phyloP scores from a whole-genome alignment of 495 filamentous ascomycete genomes.

The Annulohypoxylon maeteangense region DNA sequence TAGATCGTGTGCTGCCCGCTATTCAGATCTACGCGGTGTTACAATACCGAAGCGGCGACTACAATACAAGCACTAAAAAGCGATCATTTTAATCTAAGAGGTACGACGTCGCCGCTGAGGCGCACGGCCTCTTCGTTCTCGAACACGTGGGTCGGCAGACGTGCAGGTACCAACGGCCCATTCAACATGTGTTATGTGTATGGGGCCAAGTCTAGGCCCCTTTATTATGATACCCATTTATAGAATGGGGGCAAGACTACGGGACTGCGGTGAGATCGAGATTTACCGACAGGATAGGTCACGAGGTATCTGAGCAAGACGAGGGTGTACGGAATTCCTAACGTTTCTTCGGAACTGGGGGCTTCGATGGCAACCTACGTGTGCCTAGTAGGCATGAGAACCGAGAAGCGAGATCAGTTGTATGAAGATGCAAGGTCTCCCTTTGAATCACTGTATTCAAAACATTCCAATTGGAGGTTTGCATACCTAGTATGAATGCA shows the following conservation, averaged over 20 bases:
- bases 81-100: constrained; percentile 8
- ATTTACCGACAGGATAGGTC: not conserved
- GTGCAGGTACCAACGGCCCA: constrained; percentile 6
- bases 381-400: not conserved
- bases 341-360: not conserved
- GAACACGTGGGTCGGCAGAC: constrained; percentile 28
- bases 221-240: constrained; percentile 9
- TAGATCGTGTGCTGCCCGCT: constrained; percentile 27
- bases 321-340: not conserved
- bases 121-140: constrained; percentile 7
- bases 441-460: not conserved
- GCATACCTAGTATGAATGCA: too few relatives aligned
- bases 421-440: not conserved
- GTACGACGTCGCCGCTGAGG: constrained; percentile 21
- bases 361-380: not conserved
- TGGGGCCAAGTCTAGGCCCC: constrained; percentile 16
- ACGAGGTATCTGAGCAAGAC: not conserved
- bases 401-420: not conserved
- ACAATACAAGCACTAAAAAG: constrained; percentile 34
- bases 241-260: constrained; percentile 1
- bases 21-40: constrained; percentile 23
- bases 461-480: not conserved
- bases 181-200: not conserved
- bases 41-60: constrained; percentile 12
- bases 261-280: not conserved